Evolutionary conservation across 2,329 filamentous ascomycete genomes (phyloP), one percentile per base, ranked within the genome.

Genomic region (Tolypocladium capitatum): DNA sequence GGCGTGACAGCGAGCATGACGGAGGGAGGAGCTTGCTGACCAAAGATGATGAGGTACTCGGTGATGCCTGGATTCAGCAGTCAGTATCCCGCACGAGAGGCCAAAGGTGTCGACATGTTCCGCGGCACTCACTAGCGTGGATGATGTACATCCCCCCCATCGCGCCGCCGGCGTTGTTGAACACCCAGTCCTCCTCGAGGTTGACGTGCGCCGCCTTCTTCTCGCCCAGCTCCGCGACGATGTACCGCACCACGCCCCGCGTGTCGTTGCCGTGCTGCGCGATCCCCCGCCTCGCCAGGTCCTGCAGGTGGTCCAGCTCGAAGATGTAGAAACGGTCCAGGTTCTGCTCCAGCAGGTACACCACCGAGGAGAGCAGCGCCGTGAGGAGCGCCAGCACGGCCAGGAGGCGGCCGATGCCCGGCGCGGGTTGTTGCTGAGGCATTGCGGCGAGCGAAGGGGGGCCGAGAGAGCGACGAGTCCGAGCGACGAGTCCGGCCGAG

Each of bases 121-220:
- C 21, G 18, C 30, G 41, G 36, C 14, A 72, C 80, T 63, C 65
- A 84, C 84, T 90, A 50, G 87, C 86, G 63, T 94, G 88, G 58
- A 94, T 83, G 54, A 94, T 82, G 65, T 87, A 89, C 88, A 94
- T 92, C 60, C 78, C 85, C 48, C 88, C 88, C 88, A 94, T 94
- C 46, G 87, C 87, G 53, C 88, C 88, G 46, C 88, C 88, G 46
- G 87, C 87, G 60, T 94, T 94, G 74, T 94, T 94, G 60, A 94
- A 91, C 42, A 94, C 74, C 87, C 87, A 94, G 65, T 91, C 84
- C 68, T 91, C 80, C 50, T 83, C 70, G 48, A 77, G 62, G 68
- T 84, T 88, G 60, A 91, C 60, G 64, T 86, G 69, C 45, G 59
- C 57, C 45, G 67, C 62, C 61, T 68, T 57, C 57, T 73, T 75